Evolutionary conservation across 106 monocot species (phyloP).

Genomic region (Vanilla planifolia): DNA sequence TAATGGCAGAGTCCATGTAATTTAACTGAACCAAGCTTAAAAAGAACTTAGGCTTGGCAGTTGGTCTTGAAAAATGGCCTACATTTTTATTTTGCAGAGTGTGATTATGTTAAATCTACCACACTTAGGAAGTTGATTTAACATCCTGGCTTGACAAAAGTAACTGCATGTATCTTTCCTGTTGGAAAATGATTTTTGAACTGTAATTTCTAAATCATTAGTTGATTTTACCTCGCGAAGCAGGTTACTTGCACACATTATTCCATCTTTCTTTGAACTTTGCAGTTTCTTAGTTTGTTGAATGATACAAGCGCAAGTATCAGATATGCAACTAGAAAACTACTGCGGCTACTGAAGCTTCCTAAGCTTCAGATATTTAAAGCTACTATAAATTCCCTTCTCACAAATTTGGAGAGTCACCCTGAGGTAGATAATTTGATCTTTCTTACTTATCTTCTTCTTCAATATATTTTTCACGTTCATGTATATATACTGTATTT

Average conservation of each 20-base stretch:
- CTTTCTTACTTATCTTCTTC: background rate
- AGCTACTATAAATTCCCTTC: constrained; percentile 30
- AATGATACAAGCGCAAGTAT: constrained; percentile 38
- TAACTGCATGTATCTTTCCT: too few species aligned
- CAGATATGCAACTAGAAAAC: constrained; percentile 48
- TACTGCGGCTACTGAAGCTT: constrained; percentile 34
- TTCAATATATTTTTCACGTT: too few species aligned
- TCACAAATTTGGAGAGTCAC: constrained; percentile 46
- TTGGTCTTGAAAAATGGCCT: too few species aligned
- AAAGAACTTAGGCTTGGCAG: too few species aligned
- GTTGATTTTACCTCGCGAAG: background rate
- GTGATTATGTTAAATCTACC: too few species aligned
- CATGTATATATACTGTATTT: too few species aligned
- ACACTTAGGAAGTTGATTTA: too few species aligned
- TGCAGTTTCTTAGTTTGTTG: constrained; percentile 66
- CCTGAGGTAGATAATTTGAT: constrained; percentile 42
- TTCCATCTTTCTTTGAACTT: constrained; percentile 2
- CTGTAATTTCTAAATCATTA: background rate
- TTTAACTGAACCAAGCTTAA: too few species aligned
- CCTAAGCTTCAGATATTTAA: constrained; percentile 42
- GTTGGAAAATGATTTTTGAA: background rate
- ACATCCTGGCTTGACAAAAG: too few species aligned
- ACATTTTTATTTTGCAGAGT: too few species aligned
- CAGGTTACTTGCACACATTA: background rate
- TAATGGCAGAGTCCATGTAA: too few species aligned